These are phyloP conservation scores for Scheffersomyces amazonensis DNA, from an alignment of 805 yeast genomes.

Conservation along the genomic window DNA sequence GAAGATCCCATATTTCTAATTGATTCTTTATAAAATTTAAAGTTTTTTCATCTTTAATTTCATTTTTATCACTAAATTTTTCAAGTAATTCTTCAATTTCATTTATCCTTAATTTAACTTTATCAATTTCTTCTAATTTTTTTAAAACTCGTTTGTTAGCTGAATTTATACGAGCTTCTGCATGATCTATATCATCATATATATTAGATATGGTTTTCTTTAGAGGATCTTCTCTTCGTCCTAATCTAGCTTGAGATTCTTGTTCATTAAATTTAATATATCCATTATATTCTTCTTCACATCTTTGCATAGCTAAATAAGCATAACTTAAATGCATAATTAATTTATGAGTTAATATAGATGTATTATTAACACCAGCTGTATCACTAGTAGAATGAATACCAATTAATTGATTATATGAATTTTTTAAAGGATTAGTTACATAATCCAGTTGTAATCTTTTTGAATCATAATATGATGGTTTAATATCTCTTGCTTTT, in stretches of 20 bases:
- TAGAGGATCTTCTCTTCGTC: constrained; percentile 42
- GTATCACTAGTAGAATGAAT: constrained; percentile 38
- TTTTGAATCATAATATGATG: constrained; percentile 54
- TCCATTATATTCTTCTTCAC: constrained; percentile 39
- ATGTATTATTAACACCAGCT: constrained; percentile 18
- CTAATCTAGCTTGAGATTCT: constrained; percentile 38
- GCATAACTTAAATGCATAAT: constrained; percentile 53
- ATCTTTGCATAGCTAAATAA: constrained; percentile 40
- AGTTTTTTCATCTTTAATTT: constrained; percentile 12
- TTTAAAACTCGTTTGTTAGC: constrained; percentile 29
- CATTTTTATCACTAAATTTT: constrained; percentile 19
- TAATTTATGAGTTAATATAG: constrained; percentile 44
- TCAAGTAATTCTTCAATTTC: constrained; percentile 25
- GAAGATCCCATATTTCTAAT: constrained; percentile 41
- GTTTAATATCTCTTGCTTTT: constrained; percentile 8
- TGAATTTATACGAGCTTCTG: constrained; percentile 30
- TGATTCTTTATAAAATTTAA: constrained; percentile 33
- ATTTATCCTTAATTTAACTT: constrained; percentile 18
- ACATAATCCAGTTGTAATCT: constrained; percentile 66
- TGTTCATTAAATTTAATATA: constrained; percentile 33
- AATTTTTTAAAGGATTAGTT: constrained; percentile 60
- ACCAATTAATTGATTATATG: constrained; percentile 48
- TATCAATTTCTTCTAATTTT: constrained; percentile 29
- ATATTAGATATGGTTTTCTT: constrained; percentile 45
- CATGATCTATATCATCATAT: constrained; percentile 43